These are phyloP conservation scores for Lactifluus rugatus DNA, from an alignment of 768 basidiomycete genomes.

Conservation along the genomic window DNA sequence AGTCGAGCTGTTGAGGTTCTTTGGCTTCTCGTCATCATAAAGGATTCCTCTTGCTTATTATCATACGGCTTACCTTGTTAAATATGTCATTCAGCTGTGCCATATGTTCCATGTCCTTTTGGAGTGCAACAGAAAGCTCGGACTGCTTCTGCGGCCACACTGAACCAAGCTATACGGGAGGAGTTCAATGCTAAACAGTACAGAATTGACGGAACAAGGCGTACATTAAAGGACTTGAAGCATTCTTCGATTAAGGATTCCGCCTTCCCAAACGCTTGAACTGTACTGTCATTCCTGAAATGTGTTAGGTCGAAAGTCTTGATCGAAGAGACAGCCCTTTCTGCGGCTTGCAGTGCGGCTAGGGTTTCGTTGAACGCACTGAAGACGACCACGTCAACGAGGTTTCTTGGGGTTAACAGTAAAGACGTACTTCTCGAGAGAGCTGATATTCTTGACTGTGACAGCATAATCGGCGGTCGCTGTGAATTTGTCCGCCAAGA, in stretches of 20 bases:
- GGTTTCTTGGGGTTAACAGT: neutral
- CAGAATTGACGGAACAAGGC: neutral
- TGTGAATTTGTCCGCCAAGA: slow-evolving; percentile 6
- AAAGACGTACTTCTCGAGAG: slow-evolving; percentile 11
- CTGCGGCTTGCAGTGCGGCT: neutral
- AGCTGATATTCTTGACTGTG: neutral
- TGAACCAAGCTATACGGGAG: neutral
- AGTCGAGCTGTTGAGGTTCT: neutral
- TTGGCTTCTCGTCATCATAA: neutral
- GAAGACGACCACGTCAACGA: neutral
- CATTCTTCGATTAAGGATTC: neutral
- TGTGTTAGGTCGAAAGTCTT: neutral
- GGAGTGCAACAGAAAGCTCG: neutral
- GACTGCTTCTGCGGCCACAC: neutral
- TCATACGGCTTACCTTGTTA: neutral
- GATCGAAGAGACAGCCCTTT: neutral
- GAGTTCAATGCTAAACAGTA: neutral
- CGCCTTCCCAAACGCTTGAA: neutral
- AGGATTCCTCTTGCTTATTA: neutral
- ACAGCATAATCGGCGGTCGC: neutral
- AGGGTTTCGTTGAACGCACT: slow-evolving; percentile 7
- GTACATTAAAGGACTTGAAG: slow-evolving; percentile 1
- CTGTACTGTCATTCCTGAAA: neutral
- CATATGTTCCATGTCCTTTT: slow-evolving; percentile 8
- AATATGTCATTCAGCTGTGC: neutral